Base-by-base conservation (phyloP, 176 grass and related monocot species). In the Zea luxurians region DNA sequence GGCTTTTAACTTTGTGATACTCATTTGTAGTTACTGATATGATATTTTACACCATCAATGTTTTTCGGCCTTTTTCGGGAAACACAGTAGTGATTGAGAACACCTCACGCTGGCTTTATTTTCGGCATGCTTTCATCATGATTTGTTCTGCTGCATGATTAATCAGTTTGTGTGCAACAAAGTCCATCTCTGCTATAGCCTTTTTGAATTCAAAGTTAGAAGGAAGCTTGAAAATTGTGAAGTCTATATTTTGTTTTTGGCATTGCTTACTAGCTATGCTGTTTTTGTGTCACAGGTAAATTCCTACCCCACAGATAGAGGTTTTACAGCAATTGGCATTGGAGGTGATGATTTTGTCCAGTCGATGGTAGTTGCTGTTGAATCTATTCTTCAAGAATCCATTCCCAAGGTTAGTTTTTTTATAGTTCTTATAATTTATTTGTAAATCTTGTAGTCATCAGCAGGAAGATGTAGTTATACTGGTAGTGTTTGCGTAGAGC, bases 321-420 rank as follows among this genome's bases (percentile, higher is more conserved):
- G 88, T 62, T 99, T 99, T 92, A 99, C 96, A 73, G 90, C 96
- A 83, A 99, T 99, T 73, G 92, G 92, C 83, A 90, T 82, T 48
- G 92, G 96, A 79, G 92, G 90, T 81, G 92, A 99, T 82, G 92
- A 99, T 87, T 99, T 99, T 95, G 96, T 99, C 47, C 88, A 92
- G 71, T 82, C 92, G 64, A 99, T 99, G 92, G 89, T 95, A 66
- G 86, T 90, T 43, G 90, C 92, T 61, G 92, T 99, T 93, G 92
- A 95, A 91, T 99, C 90, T n/a, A 86, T 92, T 81, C 88, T 99
- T 71, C 92, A 91, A 78, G 88, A 93, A 74, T 74, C 90, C 43
- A 85, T 99, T 77, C 96, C 92, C 49, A 83, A 99, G 90, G 92
- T 99, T 81, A 82, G 40, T 78, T 17, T 72, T 27, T 27, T 68